Evolutionary conservation across 768 basidiomycete genomes (phyloP).

Genomic region (Hypsizygus marmoreus): DNA sequence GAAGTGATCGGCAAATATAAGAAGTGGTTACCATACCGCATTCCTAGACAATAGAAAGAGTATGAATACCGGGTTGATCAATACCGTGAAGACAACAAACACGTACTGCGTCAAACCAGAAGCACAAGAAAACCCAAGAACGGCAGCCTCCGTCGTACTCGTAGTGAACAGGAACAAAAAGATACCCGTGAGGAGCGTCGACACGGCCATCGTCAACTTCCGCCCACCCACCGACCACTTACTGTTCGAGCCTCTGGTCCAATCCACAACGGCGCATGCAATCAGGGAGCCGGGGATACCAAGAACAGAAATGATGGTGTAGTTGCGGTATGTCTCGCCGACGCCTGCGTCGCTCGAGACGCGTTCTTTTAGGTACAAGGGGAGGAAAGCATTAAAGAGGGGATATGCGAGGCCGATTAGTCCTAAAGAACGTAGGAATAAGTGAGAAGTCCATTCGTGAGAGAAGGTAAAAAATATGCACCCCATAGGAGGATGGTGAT

Average conservation of each 20-base stretch:
- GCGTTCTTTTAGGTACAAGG: conserved; percentile 44
- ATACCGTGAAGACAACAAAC: not conserved
- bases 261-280: conserved; percentile 47
- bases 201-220: conserved; percentile 47
- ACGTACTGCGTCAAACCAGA: conserved; percentile 43
- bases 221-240: conserved; percentile 43
- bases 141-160: conserved; percentile 36
- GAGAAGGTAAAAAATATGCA: conserved; percentile 22
- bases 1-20: not conserved
- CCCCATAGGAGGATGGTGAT: conserved; percentile 56
- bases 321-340: conserved; percentile 45
- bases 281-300: conserved; percentile 51
- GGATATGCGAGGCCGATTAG: conserved; percentile 57
- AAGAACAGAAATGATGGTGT: conserved; percentile 47
- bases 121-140: conserved; percentile 50
- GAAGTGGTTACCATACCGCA: conserved; percentile 29
- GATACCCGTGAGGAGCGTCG: conserved; percentile 44
- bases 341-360: conserved; percentile 26
- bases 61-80: not conserved
- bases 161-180: conserved; percentile 57
- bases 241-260: conserved; percentile 31
- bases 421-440: conserved; percentile 19
- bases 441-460: not conserved
- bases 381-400: conserved; percentile 53
- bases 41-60: conserved; percentile 23